Evolutionary conservation across 106 monocot genomes (phyloP).

Genomic region (Amphibolis antarctica): DNA sequence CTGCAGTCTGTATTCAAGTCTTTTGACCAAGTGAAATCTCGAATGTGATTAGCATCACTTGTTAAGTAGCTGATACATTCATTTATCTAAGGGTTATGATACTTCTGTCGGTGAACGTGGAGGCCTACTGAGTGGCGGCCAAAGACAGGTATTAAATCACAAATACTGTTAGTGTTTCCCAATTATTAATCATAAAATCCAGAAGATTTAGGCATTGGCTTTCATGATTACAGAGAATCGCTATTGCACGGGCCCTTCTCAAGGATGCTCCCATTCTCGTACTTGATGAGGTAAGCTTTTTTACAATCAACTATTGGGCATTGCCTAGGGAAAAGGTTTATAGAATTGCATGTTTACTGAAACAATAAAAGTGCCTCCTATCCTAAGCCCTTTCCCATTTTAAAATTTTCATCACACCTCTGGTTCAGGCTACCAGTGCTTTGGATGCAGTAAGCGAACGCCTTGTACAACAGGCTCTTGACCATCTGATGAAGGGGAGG

Average conservation of each 20-base stretch:
- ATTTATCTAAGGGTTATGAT: slow-evolving; percentile 73
- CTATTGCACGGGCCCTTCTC: slow-evolving; percentile 89
- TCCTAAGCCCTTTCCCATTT: slow-evolving; percentile 2
- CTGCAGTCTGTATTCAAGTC: not conserved
- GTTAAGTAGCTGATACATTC: not conserved
- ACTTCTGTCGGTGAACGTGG: slow-evolving; percentile 90
- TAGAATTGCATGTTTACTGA: not conserved
- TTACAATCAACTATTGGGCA: not conserved
- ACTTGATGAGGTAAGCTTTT: slow-evolving; percentile 70
- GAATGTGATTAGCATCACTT: not conserved
- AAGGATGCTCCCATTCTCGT: slow-evolving; percentile 92
- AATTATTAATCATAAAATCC: too few relatives aligned
- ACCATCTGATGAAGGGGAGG: slow-evolving; percentile 81
- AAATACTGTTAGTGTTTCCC: too few relatives aligned
- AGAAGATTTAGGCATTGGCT: not conserved
- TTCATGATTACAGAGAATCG: slow-evolving; percentile 51
- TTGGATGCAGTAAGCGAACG: slow-evolving; percentile 86
- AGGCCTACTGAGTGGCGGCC: slow-evolving; percentile 87
- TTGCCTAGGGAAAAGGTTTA: not conserved
- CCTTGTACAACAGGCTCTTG: slow-evolving; percentile 87
- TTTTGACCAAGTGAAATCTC: not conserved
- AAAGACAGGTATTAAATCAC: slow-evolving; percentile 63
- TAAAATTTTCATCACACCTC: slow-evolving; percentile 2
- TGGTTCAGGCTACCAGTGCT: slow-evolving; percentile 85
- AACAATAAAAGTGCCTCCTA: too few relatives aligned